A percentile compares a stretch with the other conserved stretches of the same genome.
Conservation (phyloP, 2,329 filamentous ascomycete species). For the Xylaria polymorpha region DNA sequence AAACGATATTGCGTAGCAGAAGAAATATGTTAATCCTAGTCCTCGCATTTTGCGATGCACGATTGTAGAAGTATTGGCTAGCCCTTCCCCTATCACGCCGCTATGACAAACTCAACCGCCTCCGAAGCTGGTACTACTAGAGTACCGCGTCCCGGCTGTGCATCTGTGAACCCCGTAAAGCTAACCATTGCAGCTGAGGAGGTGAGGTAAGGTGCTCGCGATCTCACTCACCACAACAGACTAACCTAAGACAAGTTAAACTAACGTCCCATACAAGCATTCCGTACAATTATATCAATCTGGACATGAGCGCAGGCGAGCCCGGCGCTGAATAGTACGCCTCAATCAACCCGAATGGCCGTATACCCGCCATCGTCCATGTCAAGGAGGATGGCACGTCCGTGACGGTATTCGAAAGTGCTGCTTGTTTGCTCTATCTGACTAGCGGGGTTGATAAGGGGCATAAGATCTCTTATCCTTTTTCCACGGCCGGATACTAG, state of each 20-base stretch:
- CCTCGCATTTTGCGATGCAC: too few species aligned
- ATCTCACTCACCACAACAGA: not conserved
- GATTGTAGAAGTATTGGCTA: too few species aligned
- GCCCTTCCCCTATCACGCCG: too few species aligned
- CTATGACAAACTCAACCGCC: too few species aligned
- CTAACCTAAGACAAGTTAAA: not conserved
- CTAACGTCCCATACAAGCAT: conserved; percentile 24
- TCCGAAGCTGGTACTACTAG: too few species aligned
- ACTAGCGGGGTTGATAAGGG: conserved; percentile 43
- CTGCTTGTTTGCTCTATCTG: conserved; percentile 44
- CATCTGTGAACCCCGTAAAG: conserved; percentile 42
- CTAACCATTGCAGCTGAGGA: conserved; percentile 43
- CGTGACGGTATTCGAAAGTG: conserved; percentile 45
- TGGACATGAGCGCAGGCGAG: conserved; percentile 39
- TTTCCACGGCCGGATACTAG: conserved; percentile 43
- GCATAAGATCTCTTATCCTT: conserved; percentile 41
- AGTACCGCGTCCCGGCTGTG: too few species aligned
- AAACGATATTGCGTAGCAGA: too few species aligned
- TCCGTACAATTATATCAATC: conserved; percentile 40
- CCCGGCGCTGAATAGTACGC: conserved; percentile 40
- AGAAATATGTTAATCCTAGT: too few species aligned
- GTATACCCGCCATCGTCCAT: conserved; percentile 44
- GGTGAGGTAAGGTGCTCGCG: conserved; percentile 39
- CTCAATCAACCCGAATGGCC: conserved; percentile 45
- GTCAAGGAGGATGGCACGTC: conserved; percentile 42